phyloP scores from a whole-genome alignment of 1,139 yeast genomes.

The Debaryomyces sp. region DNA sequence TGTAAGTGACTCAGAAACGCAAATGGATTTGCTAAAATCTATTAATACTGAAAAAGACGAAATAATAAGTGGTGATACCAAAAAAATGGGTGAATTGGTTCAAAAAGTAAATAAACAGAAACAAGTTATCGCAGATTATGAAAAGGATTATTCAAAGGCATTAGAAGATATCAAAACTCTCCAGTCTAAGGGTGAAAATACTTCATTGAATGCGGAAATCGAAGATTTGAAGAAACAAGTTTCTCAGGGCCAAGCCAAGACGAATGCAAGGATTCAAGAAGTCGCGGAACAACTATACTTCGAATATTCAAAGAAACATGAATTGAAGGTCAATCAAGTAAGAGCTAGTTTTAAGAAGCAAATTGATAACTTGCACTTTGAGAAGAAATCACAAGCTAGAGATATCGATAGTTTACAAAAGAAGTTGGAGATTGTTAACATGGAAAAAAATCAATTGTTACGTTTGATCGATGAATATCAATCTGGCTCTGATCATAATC shows the following conservation, averaged over 20 bases:
- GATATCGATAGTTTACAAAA: conserved; percentile 49
- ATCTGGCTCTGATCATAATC: neutral
- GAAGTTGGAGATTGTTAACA: conserved; percentile 49
- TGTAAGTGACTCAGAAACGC: conserved; percentile 14
- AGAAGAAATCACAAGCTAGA: conserved; percentile 43
- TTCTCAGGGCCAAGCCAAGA: conserved; percentile 43
- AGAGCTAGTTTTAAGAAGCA: conserved; percentile 30
- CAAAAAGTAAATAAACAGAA: conserved; percentile 21
- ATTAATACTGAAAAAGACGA: conserved; percentile 24
- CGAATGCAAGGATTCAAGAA: conserved; percentile 45
- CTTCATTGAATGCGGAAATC: conserved; percentile 17
- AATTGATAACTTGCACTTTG: conserved; percentile 39
- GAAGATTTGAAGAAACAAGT: conserved; percentile 24
- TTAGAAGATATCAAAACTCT: conserved; percentile 7
- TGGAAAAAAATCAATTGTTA: conserved; percentile 55
- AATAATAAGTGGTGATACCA: conserved; percentile 27
- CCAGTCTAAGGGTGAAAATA: neutral
- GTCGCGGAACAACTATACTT: conserved; percentile 67
- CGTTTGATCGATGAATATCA: conserved; percentile 13
- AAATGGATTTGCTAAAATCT: conserved; percentile 4
- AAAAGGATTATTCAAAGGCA: conserved; percentile 11
- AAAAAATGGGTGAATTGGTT: conserved; percentile 25
- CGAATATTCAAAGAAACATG: conserved; percentile 73
- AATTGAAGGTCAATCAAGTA: conserved; percentile 44
- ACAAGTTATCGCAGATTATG: conserved; percentile 14